Conservation (phyloP, 805 yeast genomes). For the Zygotorulaspora florentina region DNA sequence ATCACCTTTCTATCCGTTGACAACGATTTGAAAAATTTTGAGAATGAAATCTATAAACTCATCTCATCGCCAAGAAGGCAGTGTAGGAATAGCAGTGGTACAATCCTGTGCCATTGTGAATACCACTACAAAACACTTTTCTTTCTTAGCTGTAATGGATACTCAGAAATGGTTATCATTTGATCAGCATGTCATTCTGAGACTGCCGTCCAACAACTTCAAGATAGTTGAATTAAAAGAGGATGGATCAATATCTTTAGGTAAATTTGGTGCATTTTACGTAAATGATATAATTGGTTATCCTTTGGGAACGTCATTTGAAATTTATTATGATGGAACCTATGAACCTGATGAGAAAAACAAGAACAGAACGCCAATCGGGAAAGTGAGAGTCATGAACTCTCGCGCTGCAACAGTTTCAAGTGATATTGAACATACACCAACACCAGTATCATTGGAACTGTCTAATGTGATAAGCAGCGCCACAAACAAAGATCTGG, state of each 20-base stretch:
- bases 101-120: not conserved
- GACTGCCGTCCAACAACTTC: conserved; percentile 76
- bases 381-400: conserved; percentile 22
- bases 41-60: not conserved
- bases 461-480: conserved; percentile 40
- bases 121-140: not conserved
- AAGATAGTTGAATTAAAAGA: conserved; percentile 65
- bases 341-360: conserved; percentile 17
- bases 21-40: conserved; percentile 9
- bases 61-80: conserved; percentile 7
- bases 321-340: conserved; percentile 49
- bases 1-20: not conserved
- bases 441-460: conserved; percentile 18
- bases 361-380: conserved; percentile 25
- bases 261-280: conserved; percentile 85
- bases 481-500: conserved; percentile 59
- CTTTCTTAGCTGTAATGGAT: conserved; percentile 16
- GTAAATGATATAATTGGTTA: conserved; percentile 73
- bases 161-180: conserved; percentile 26
- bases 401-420: not conserved
- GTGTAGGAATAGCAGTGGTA: not conserved
- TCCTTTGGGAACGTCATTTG: conserved; percentile 87
- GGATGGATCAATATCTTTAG: conserved; percentile 63
- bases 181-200: conserved; percentile 49
- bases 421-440: conserved; percentile 1